Evolutionary conservation across 1,139 yeast species (phyloP).

Genomic region (Debaryomycetaceae sp.): DNA sequence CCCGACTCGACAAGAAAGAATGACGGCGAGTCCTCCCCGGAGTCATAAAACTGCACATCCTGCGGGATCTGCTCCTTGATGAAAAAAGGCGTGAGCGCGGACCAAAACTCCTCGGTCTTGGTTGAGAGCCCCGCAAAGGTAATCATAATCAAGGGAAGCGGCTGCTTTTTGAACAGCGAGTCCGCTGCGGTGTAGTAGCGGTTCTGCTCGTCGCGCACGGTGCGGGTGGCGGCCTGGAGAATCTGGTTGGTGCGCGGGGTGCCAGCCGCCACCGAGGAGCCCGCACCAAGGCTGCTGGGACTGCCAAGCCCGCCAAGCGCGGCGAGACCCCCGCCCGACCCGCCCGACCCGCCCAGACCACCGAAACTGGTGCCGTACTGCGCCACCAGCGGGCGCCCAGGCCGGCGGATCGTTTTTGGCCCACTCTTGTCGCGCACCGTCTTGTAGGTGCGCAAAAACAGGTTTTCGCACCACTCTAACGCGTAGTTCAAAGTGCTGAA

Average conservation of each 20-base stretch:
- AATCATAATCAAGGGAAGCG: constrained; percentile 65
- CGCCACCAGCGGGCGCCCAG: too few species aligned
- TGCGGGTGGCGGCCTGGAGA: constrained; percentile 56
- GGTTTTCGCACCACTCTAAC: constrained; percentile 95
- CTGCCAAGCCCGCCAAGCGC: constrained; percentile 10
- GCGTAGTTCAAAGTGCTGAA: constrained; percentile 81
- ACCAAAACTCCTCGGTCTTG: constrained; percentile 65
- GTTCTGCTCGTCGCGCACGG: constrained; percentile 40
- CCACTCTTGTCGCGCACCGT: constrained; percentile 16
- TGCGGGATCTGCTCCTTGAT: constrained; percentile 45
- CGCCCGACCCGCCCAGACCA: constrained; percentile 16
- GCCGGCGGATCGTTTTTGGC: constrained; percentile 2
- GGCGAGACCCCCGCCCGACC: constrained; percentile 8
- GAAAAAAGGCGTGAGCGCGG: constrained; percentile 48
- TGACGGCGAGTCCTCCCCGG: constrained; percentile 30
- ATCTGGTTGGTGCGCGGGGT: constrained; percentile 66
- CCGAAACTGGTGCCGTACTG: constrained; percentile 4
- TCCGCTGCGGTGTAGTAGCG: constrained; percentile 25
- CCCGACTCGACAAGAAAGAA: constrained; percentile 82
- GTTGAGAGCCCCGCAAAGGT: constrained; percentile 65
- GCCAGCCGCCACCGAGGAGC: constrained; percentile 35
- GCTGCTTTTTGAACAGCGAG: constrained; percentile 45
- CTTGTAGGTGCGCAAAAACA: constrained; percentile 67
- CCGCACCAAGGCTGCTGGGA: too few species aligned
- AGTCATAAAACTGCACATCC: constrained; percentile 48